Percentiles rank a stretch among this genome's conserved stretches.
These are phyloP conservation scores for Acacia melanoxylon DNA, from an alignment of 306 rosid genomes.

Conservation along the genomic window DNA sequence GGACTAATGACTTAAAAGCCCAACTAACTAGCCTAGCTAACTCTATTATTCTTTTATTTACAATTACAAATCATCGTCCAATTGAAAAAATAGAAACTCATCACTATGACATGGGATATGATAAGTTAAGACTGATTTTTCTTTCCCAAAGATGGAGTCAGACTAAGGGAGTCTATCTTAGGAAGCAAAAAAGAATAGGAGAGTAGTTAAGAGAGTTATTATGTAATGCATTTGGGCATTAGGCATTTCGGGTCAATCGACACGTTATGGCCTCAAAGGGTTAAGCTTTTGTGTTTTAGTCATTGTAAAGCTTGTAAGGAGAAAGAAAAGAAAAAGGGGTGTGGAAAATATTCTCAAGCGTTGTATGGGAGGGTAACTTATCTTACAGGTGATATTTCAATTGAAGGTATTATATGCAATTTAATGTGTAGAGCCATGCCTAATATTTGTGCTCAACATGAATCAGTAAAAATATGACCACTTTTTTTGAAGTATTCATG, in stretches of 20 bases:
- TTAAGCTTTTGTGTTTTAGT: neutral
- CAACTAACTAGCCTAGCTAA: too few relatives aligned
- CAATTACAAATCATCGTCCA: neutral
- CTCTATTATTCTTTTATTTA: too few relatives aligned
- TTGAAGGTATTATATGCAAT: neutral
- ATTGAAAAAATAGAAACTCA: conserved; percentile 5
- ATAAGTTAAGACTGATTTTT: neutral
- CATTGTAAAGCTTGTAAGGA: neutral
- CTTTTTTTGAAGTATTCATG: neutral
- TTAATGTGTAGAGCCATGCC: neutral
- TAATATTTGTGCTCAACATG: neutral
- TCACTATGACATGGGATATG: neutral
- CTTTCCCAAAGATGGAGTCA: neutral
- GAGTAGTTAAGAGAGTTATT: neutral
- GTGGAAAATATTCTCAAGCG: neutral
- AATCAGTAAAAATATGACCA: neutral
- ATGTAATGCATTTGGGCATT: neutral
- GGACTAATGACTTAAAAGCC: too few relatives aligned
- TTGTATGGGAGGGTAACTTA: neutral
- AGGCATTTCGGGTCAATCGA: neutral
- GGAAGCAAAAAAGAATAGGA: neutral
- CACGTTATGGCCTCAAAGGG: neutral
- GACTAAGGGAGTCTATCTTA: neutral
- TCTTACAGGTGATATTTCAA: neutral
- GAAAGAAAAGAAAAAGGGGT: neutral